Evolutionary conservation across 2,329 filamentous ascomycete genomes (phyloP).

Genomic region (Nothomitra cinnamomea): DNA sequence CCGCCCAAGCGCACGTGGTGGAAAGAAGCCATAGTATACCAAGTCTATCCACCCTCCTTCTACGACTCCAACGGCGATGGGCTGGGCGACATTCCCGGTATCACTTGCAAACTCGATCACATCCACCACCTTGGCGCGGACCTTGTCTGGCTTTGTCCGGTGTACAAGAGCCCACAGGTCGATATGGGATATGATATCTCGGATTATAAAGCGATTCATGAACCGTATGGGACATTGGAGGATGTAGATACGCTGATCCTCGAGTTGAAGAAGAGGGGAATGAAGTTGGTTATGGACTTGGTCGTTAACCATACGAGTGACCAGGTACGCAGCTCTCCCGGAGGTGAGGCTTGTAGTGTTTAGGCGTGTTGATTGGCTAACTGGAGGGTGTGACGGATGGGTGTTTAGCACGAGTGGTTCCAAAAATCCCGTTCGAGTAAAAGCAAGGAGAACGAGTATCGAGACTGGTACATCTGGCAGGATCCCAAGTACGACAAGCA

Average conservation of each 20-base stretch:
- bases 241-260: slow-evolving; percentile 29
- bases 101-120: slow-evolving; percentile 44
- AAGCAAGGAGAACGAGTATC: too few species aligned
- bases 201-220: slow-evolving; percentile 30
- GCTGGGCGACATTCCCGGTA: slow-evolving; percentile 44
- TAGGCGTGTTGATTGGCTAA: too few species aligned
- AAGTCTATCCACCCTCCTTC: slow-evolving; percentile 27
- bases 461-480: slow-evolving; percentile 52
- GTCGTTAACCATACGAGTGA: slow-evolving; percentile 29
- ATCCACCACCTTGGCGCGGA: slow-evolving; percentile 43
- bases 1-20: slow-evolving; percentile 19
- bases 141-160: slow-evolving; percentile 48
- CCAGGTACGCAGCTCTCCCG: slow-evolving; percentile 11
- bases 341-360: too few species aligned
- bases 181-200: slow-evolving; percentile 37
- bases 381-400: too few species aligned
- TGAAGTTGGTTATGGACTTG: slow-evolving; percentile 33
- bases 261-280: slow-evolving; percentile 25
- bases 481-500: slow-evolving; percentile 34
- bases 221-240: slow-evolving; percentile 27
- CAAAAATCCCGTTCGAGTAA: too few species aligned
- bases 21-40: slow-evolving; percentile 28
- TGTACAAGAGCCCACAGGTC: slow-evolving; percentile 34
- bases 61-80: slow-evolving; percentile 39
- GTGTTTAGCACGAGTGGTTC: too few species aligned